phyloP scores from a whole-genome alignment of 768 basidiomycete genomes.

The Suillus lakei region DNA sequence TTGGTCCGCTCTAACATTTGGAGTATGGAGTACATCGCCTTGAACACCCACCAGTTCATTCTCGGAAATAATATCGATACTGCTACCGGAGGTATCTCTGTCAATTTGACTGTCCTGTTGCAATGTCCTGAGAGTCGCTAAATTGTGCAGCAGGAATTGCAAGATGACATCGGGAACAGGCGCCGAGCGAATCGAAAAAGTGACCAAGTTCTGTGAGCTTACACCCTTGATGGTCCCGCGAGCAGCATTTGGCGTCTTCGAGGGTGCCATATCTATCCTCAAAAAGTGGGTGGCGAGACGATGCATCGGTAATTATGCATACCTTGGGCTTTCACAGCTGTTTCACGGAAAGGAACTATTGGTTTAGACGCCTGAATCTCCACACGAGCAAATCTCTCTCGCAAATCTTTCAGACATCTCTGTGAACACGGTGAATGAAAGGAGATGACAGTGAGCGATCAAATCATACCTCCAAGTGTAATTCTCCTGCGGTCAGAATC shows the following conservation, averaged over 20 bases:
- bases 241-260: slow-evolving; percentile 69
- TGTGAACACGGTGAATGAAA: slow-evolving; percentile 33
- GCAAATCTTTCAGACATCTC: slow-evolving; percentile 96
- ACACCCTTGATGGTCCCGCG: slow-evolving; percentile 81
- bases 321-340: slow-evolving; percentile 83
- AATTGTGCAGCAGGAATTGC: slow-evolving; percentile 79
- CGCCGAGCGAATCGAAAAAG: slow-evolving; percentile 80
- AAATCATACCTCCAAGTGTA: slow-evolving; percentile 86
- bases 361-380: slow-evolving; percentile 94
- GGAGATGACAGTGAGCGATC: not conserved
- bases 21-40: slow-evolving; percentile 63
- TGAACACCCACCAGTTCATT: slow-evolving; percentile 48
- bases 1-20: slow-evolving; percentile 69
- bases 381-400: slow-evolving; percentile 91
- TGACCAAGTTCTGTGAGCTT: slow-evolving; percentile 72
- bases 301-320: slow-evolving; percentile 12
- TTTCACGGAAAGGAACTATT: slow-evolving; percentile 98
- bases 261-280: slow-evolving; percentile 80
- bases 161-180: slow-evolving; percentile 78
- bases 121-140: slow-evolving; percentile 63
- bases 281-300: slow-evolving; percentile 7
- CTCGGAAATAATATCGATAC: slow-evolving; percentile 28
- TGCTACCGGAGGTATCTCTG: slow-evolving; percentile 24
- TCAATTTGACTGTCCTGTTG: slow-evolving; percentile 52
- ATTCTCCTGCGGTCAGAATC: slow-evolving; percentile 92